Evolutionary conservation across 2,329 filamentous ascomycete genomes (phyloP), one percentile per base, ranked within the genome.

Genomic region (Verticillium klebahnii): DNA sequence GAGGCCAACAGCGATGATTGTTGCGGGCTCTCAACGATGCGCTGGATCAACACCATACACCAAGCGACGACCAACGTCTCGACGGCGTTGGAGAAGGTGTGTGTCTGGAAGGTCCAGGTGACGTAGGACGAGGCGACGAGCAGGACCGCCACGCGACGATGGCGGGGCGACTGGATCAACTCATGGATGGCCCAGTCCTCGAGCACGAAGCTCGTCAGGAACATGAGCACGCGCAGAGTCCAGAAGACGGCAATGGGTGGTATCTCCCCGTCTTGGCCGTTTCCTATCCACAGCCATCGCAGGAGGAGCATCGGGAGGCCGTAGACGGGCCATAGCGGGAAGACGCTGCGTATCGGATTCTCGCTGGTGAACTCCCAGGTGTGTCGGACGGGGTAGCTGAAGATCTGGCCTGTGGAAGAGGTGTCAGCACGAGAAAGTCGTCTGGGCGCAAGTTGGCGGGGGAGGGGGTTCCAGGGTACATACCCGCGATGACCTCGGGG

Each of bases 101-200:
- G 95, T 19, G 92, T 95, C 77, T 99, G 95, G 78, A 94, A 97
- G 55, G 94, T 97, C 94, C 95, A 99, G 57, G 95, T 99, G 68
- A 97, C 94, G 77, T 98, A 99, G 31, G 93, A 97, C 32, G 94
- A 98, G 56, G 94, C 93, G 64, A 97, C 90, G 62, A 99, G 83
- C 56, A 96, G 81, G 55, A 96, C 85, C 11, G 93, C 92, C 61
- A 89, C 80, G 68, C 86, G 86, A 65, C 92, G 88, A 70, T 86
- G 82, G 63, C 88, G 88, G 65, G 87, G 87, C 45, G 89, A 90
- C 64, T 88, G 87, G 61, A 97, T 88, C 66, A 98, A 82, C 75
- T 99, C 95, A 79, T 97, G 88, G 62, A 99, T 85, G 12, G 95
- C 95, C 94, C 95, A 98, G 79, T 99, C 95, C 77, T 97, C 93